These are phyloP conservation scores for Rubia balearica DNA, from an alignment of 305 asterid species.

Conservation along the genomic window DNA sequence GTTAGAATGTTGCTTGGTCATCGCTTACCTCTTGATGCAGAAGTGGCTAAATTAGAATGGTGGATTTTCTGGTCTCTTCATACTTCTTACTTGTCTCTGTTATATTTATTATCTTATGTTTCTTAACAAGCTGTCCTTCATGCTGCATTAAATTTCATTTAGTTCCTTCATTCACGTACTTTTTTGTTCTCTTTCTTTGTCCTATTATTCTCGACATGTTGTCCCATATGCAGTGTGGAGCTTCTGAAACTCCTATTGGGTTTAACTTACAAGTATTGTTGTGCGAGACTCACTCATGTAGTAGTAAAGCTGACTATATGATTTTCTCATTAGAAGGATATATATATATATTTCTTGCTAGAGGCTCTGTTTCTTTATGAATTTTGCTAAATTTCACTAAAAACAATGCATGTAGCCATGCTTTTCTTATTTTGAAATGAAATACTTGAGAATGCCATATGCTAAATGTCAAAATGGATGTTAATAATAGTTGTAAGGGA, in stretches of 20 bases:
- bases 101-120: neutral
- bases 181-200: neutral
- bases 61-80: slow-evolving; percentile 29
- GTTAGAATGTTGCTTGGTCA: slow-evolving; percentile 84
- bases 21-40: slow-evolving; percentile 81
- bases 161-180: neutral
- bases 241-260: neutral
- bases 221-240: neutral
- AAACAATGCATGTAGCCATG: neutral
- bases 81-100: slow-evolving; percentile 11
- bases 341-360: neutral
- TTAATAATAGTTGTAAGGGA: neutral
- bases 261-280: neutral
- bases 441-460: neutral
- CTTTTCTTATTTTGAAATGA: neutral
- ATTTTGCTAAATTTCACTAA: neutral
- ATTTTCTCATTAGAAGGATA: neutral
- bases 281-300: neutral
- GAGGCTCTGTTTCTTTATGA: neutral
- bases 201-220: neutral
- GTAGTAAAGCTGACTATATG: neutral
- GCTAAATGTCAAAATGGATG: neutral
- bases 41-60: slow-evolving; percentile 78
- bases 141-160: neutral
- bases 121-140: neutral